phyloP scores from a whole-genome alignment of 1,284 basidiomycete species.

The Xerocomus amazonicus region DNA sequence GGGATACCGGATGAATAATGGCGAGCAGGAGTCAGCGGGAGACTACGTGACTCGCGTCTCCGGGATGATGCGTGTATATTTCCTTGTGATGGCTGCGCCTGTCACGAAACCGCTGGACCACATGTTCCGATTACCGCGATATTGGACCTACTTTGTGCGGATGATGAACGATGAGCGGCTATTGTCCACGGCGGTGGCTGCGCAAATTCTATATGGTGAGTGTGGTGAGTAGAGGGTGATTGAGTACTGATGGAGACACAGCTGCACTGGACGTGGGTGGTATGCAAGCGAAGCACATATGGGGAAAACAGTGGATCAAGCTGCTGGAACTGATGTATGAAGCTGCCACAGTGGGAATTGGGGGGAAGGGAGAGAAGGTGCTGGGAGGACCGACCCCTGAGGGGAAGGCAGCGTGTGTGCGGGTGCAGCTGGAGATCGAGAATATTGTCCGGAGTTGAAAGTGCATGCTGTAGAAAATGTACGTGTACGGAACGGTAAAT shows the following conservation, averaged over 20 bases:
- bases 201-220: constrained; percentile 67
- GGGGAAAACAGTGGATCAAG: constrained; percentile 80
- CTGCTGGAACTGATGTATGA: constrained; percentile 65
- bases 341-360: constrained; percentile 53
- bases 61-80: constrained; percentile 88
- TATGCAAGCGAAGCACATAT: constrained; percentile 53
- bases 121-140: constrained; percentile 58
- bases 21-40: constrained; percentile 45
- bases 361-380: constrained; percentile 27
- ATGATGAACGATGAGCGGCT: constrained; percentile 50
- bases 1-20: constrained; percentile 52
- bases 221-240: constrained; percentile 11
- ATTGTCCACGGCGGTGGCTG: constrained; percentile 53
- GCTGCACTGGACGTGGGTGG: constrained; percentile 76
- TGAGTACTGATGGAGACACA: constrained; percentile 26
- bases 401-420: constrained; percentile 55
- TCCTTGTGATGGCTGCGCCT: constrained; percentile 63
- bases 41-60: constrained; percentile 77
- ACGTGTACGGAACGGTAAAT: constrained; percentile 17
- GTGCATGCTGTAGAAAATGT: constrained; percentile 1
- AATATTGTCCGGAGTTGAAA: constrained; percentile 44
- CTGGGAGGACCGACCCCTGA: constrained; percentile 57
- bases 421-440: constrained; percentile 65
- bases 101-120: constrained; percentile 41
- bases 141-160: constrained; percentile 69